Conservation (phyloP, 2,329 filamentous ascomycete species). For the Fusarium dimerum region DNA sequence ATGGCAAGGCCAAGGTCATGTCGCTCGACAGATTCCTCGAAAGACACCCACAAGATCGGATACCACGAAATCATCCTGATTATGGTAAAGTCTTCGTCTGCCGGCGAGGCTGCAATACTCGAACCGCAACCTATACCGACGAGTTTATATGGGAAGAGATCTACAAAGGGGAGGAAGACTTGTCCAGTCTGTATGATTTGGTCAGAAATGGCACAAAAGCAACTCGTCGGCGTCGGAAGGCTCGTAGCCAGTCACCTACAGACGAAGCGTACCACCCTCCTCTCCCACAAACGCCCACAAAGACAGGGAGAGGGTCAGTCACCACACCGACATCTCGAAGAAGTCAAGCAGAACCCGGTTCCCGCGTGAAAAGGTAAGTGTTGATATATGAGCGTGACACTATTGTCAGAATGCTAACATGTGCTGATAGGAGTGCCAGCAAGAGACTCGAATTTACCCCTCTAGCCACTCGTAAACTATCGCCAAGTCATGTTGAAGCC, state of each 20-base stretch:
- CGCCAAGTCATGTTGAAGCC: constrained; percentile 70
- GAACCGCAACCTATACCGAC: constrained; percentile 87
- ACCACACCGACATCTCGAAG: constrained; percentile 35
- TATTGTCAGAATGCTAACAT: constrained; percentile 4
- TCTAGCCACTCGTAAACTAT: constrained; percentile 82
- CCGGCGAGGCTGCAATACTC: constrained; percentile 82
- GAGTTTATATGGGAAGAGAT: constrained; percentile 92
- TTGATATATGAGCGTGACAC: not conserved
- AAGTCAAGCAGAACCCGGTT: constrained; percentile 34
- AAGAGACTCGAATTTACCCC: constrained; percentile 95
- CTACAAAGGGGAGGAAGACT: constrained; percentile 65
- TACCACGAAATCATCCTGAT: constrained; percentile 72
- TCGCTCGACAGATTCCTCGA: constrained; percentile 69
- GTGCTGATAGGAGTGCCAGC: constrained; percentile 48
- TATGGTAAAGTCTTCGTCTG: constrained; percentile 89
- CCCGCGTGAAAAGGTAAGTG: constrained; percentile 33
- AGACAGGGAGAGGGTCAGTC: constrained; percentile 31
- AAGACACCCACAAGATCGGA: constrained; percentile 71
- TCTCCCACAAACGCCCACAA: constrained; percentile 40
- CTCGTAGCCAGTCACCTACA: constrained; percentile 34
- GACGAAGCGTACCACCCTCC: constrained; percentile 36
- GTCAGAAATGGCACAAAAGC: constrained; percentile 74
- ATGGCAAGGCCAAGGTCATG: constrained; percentile 80
- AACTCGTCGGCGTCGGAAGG: constrained; percentile 43
- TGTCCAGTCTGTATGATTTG: constrained; percentile 65